A percentile compares a stretch with the other conserved stretches of the same genome.
phyloP scores from a whole-genome alignment of 139 green algal species.

The Haematococcus sp. region DNA sequence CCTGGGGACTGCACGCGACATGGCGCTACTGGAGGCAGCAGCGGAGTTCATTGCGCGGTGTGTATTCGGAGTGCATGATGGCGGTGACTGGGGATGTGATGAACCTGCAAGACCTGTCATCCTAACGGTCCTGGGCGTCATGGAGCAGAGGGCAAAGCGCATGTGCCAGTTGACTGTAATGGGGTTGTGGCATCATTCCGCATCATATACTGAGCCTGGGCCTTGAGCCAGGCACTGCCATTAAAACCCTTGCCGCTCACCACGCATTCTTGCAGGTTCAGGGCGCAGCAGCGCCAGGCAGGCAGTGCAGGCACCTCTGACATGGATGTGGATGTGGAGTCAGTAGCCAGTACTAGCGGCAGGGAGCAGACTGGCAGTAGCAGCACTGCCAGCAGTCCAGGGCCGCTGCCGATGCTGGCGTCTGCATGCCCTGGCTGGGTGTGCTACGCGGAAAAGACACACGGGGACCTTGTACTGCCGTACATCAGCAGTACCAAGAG shows the following conservation, averaged over 20 bases:
- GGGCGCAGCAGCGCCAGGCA: too few relatives aligned
- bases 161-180: too few relatives aligned
- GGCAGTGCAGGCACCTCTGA: slow-evolving; percentile 5
- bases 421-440: slow-evolving; percentile 96
- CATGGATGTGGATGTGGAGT: slow-evolving; percentile 10
- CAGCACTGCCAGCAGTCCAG: neutral
- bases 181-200: too few relatives aligned
- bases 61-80: neutral
- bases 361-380: neutral
- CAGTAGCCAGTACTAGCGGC: neutral
- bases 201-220: too few relatives aligned
- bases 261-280: too few relatives aligned
- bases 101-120: too few relatives aligned
- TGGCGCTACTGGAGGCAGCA: slow-evolving; percentile 81
- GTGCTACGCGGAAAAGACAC: slow-evolving; percentile 98
- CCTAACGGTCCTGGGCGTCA: too few relatives aligned
- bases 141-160: too few relatives aligned
- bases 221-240: too few relatives aligned
- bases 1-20: slow-evolving; percentile 53
- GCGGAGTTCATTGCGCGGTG: slow-evolving; percentile 77
- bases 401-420: slow-evolving; percentile 77
- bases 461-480: slow-evolving; percentile 79
- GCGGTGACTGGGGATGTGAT: too few relatives aligned
- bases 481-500: slow-evolving; percentile 84
- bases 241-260: too few relatives aligned